phyloP scores from a whole-genome alignment of 257 asterid species.

The Nicotiana tabacum region DNA sequence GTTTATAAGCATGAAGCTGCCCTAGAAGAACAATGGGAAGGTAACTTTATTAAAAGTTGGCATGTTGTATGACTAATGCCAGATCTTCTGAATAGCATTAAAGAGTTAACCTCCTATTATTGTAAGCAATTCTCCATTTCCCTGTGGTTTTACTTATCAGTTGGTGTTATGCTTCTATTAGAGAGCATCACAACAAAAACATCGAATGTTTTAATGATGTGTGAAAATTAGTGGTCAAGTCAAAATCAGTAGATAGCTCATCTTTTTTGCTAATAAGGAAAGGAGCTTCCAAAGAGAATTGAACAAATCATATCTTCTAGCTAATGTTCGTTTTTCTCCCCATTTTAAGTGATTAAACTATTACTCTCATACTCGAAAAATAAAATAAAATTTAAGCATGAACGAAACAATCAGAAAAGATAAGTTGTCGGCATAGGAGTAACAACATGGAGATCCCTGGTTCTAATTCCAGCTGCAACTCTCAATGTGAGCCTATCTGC shows the following conservation, averaged over 20 bases:
- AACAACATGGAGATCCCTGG: too few relatives aligned
- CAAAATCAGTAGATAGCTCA: background rate
- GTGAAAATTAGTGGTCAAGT: background rate
- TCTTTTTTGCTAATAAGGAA: background rate
- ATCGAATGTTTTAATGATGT: background rate
- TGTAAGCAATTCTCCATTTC: background rate
- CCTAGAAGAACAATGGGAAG: slow-evolving; percentile 90
- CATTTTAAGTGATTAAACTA: too few relatives aligned
- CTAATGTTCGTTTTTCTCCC: too few relatives aligned
- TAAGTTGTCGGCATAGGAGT: too few relatives aligned
- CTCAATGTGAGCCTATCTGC: too few relatives aligned
- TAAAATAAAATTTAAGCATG: too few relatives aligned
- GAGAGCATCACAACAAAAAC: too few relatives aligned
- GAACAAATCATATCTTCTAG: too few relatives aligned
- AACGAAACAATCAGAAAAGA: too few relatives aligned
- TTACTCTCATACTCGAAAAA: too few relatives aligned
- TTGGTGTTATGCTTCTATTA: background rate
- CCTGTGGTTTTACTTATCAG: background rate
- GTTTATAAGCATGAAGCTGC: slow-evolving; percentile 75
- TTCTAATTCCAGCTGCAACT: too few relatives aligned
- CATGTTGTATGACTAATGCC: background rate
- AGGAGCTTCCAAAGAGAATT: background rate
- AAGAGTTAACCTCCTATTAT: background rate
- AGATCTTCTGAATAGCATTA: background rate
- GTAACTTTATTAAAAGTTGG: slow-evolving; percentile 23